Evolutionary conservation across 2,329 filamentous ascomycete species (phyloP).

Genomic region (Epichloe elymi): DNA sequence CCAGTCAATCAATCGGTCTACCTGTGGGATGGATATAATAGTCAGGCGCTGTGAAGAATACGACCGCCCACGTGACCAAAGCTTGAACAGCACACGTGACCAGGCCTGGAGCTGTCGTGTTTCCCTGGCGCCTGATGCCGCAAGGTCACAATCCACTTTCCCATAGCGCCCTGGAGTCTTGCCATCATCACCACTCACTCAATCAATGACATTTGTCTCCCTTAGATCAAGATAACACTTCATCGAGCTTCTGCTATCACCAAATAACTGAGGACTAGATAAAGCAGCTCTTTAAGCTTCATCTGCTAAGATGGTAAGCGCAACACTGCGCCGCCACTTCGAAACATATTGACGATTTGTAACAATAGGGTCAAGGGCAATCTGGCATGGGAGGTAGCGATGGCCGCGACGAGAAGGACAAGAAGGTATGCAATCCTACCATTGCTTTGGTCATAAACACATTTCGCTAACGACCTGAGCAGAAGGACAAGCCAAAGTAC

Average conservation of each 20-base stretch:
- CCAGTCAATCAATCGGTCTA: not conserved
- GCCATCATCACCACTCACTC: slow-evolving; percentile 11
- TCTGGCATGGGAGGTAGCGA: slow-evolving; percentile 77
- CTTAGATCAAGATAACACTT: not conserved
- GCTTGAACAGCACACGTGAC: not conserved
- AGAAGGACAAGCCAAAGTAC: slow-evolving; percentile 99
- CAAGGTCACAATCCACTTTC: slow-evolving; percentile 14
- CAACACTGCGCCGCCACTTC: not conserved
- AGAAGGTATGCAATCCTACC: slow-evolving; percentile 54
- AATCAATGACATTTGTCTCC: slow-evolving; percentile 6
- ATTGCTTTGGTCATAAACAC: not conserved
- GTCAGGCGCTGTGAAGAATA: too few relatives aligned
- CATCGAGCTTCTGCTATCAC: not conserved
- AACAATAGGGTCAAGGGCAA: slow-evolving; percentile 60
- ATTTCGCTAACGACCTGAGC: slow-evolving; percentile 12
- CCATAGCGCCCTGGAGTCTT: slow-evolving; percentile 11
- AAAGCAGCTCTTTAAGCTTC: slow-evolving; percentile 16
- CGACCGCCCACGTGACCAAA: not conserved
- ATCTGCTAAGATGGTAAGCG: slow-evolving; percentile 23
- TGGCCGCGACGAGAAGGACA: slow-evolving; percentile 76
- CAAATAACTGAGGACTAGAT: not conserved
- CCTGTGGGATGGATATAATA: not conserved
- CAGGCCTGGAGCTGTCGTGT: slow-evolving; percentile 26
- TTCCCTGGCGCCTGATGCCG: slow-evolving; percentile 29
- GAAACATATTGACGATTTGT: not conserved